These are phyloP conservation scores for Linnemannia hyalina DNA, from an alignment of 192 early-diverging fungal species.

Conservation along the genomic window DNA sequence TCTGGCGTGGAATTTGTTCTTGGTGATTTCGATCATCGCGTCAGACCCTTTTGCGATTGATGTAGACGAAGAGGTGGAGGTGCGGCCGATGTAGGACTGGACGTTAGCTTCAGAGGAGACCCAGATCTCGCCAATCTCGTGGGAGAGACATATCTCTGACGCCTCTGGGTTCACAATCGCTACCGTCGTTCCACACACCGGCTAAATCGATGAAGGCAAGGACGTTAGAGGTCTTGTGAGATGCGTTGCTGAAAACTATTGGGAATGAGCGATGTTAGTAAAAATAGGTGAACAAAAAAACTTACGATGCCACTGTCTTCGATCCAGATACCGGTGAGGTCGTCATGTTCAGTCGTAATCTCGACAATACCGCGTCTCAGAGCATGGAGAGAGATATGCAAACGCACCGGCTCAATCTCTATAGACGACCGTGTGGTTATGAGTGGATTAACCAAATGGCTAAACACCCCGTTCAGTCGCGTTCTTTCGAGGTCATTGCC, in stretches of 20 bases:
- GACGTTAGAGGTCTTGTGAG: neutral
- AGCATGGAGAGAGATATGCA: slow-evolving; percentile 72
- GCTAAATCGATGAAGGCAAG: slow-evolving; percentile 9
- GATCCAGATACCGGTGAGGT: slow-evolving; percentile 63
- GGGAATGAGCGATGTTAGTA: neutral
- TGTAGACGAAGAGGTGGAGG: neutral
- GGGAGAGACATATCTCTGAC: slow-evolving; percentile 67
- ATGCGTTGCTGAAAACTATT: no score
- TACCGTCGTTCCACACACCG: slow-evolving; percentile 69
- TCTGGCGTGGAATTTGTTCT: slow-evolving; percentile 15
- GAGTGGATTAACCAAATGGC: slow-evolving; percentile 79
- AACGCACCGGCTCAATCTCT: slow-evolving; percentile 74
- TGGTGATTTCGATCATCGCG: slow-evolving; percentile 7
- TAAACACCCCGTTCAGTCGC: slow-evolving; percentile 64
- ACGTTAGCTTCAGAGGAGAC: slow-evolving; percentile 74
- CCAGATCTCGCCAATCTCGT: slow-evolving; percentile 88
- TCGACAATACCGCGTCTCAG: slow-evolving; percentile 74
- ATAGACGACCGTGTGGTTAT: slow-evolving; percentile 84
- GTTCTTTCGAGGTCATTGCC: neutral
- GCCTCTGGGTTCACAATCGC: slow-evolving; percentile 87
- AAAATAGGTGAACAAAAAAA: neutral
- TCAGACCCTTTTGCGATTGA: slow-evolving; percentile 22
- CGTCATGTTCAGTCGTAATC: slow-evolving; percentile 60
- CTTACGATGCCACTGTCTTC: slow-evolving; percentile 77
- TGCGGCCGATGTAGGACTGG: slow-evolving; percentile 48